Percentiles rank a stretch among this genome's conserved stretches.
Conservation (phyloP, 441 rosid genomes). For the Geranium incanum region DNA sequence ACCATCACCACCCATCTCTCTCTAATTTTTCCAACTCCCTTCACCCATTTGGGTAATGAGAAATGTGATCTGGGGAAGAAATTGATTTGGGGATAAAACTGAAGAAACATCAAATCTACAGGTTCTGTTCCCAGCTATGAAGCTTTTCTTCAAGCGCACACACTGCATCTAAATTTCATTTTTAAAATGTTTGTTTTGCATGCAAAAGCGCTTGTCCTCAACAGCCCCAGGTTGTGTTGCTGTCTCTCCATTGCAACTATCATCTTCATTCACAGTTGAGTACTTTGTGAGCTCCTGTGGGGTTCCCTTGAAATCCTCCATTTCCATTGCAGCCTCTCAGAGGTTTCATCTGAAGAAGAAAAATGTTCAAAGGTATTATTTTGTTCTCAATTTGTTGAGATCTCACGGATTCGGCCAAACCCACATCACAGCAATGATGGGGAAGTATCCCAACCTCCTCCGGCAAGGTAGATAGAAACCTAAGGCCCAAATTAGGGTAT, state of each 20-base stretch:
- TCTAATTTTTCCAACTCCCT: no score
- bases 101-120: no score
- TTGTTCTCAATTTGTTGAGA: not conserved
- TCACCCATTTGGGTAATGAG: no score
- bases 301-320: not conserved
- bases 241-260: not conserved
- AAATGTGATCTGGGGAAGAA: no score
- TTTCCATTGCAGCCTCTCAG: not conserved
- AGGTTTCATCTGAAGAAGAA: not conserved
- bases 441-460: not conserved
- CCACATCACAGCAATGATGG: not conserved
- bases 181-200: no score
- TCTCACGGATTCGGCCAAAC: not conserved
- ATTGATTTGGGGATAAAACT: no score
- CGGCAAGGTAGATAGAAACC: not conserved
- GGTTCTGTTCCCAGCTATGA: no score
- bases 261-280: not conserved
- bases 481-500: not conserved
- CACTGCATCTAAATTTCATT: not conserved
- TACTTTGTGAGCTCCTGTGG: not conserved
- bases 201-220: not conserved
- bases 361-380: not conserved
- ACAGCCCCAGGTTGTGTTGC: not conserved
- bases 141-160: no score
- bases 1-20: no score